Percentiles rank a stretch among this genome's conserved stretches.
Conservation (phyloP, 148 eudicot genomes). For the Vaccinium vitisidaea region DNA sequence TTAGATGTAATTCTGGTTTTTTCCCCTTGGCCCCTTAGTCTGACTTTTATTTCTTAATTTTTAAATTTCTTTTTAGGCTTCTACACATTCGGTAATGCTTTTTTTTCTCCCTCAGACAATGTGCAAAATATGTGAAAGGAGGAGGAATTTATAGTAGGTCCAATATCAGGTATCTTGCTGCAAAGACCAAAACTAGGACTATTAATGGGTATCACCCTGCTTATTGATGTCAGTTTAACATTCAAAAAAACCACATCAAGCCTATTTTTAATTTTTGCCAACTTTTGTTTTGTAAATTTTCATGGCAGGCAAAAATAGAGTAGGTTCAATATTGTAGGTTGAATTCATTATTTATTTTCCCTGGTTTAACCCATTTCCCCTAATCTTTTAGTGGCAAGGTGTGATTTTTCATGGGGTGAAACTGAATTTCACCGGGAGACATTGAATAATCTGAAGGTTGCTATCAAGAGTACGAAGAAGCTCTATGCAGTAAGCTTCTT, state of each 20-base stretch:
- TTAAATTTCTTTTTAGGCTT: too few species aligned
- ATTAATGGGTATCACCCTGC: neutral
- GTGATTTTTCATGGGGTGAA: constrained; percentile 47
- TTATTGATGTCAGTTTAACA: neutral
- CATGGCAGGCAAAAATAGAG: neutral
- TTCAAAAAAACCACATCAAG: neutral
- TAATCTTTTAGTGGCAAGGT: constrained; percentile 35
- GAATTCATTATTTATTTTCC: neutral
- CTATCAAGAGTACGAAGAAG: constrained; percentile 45
- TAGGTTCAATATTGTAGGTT: neutral
- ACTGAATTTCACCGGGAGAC: constrained; percentile 41
- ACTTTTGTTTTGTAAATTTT: neutral
- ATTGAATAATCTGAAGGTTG: constrained; percentile 36
- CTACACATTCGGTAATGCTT: too few species aligned
- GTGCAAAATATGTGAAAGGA: neutral
- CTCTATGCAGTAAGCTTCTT: too few species aligned
- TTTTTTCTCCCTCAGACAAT: too few species aligned
- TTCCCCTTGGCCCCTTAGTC: neutral
- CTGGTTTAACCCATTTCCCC: neutral
- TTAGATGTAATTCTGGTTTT: neutral
- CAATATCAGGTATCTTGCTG: neutral
- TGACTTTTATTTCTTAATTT: too few species aligned
- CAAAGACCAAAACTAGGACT: neutral
- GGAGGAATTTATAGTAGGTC: too few species aligned
- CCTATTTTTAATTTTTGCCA: neutral